Percentiles rank a stretch among this genome's conserved stretches.
phyloP scores from a whole-genome alignment of 176 grass and related monocot species.

The Canna indica region DNA sequence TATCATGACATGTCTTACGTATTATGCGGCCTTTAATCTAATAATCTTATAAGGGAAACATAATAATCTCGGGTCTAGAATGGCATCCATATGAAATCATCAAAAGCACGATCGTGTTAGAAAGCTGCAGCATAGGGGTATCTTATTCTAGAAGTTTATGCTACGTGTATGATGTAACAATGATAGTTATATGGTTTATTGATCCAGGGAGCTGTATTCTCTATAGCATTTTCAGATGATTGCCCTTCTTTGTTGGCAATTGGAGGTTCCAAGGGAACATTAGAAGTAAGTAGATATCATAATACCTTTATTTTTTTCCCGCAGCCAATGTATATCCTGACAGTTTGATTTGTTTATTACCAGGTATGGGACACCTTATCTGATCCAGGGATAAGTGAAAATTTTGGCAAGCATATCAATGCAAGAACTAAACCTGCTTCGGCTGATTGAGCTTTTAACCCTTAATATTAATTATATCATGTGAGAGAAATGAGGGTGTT shows the following conservation, averaged over 20 bases:
- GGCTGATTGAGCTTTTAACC: not conserved
- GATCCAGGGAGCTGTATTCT: slow-evolving; percentile 58
- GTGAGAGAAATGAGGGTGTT: too few relatives aligned
- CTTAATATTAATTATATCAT: too few relatives aligned
- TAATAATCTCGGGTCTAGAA: too few relatives aligned
- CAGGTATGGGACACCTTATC: slow-evolving; percentile 51
- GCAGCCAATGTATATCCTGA: not conserved
- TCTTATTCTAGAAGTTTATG: not conserved
- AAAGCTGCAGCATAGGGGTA: too few relatives aligned
- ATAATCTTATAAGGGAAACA: too few relatives aligned
- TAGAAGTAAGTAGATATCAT: slow-evolving; percentile 30
- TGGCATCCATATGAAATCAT: too few relatives aligned
- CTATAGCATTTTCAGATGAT: slow-evolving; percentile 48
- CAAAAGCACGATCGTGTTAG: too few relatives aligned
- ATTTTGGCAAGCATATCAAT: slow-evolving; percentile 28
- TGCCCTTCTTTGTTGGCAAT: slow-evolving; percentile 49
- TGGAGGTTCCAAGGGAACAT: slow-evolving; percentile 61
- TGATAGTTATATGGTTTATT: not conserved
- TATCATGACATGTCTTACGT: too few relatives aligned
- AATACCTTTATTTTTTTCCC: not conserved
- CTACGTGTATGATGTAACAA: not conserved
- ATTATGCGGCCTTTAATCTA: too few relatives aligned
- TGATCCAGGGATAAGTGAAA: slow-evolving; percentile 32
- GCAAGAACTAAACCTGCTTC: not conserved
- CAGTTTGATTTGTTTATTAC: not conserved